These are phyloP conservation scores for Clonostachys sp. DNA, from an alignment of 2,329 filamentous ascomycete species.

Conservation along the genomic window DNA sequence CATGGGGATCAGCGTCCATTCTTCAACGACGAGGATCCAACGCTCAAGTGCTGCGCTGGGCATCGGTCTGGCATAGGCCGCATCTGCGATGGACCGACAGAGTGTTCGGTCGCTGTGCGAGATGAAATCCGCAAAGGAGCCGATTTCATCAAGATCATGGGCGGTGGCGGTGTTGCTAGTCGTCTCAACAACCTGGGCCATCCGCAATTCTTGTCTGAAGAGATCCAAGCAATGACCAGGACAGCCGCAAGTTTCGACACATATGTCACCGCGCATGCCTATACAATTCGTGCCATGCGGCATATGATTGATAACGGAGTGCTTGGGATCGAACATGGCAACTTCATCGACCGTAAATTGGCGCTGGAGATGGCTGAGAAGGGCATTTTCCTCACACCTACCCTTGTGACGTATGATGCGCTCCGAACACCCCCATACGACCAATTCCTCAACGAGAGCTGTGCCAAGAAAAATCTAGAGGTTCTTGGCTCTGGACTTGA, in stretches of 20 bases:
- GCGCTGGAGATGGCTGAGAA: too few relatives aligned
- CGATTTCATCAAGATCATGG: constrained; percentile 61
- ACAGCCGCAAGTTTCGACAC: constrained; percentile 42
- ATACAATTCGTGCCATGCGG: constrained; percentile 47
- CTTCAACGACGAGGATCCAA: constrained; percentile 20
- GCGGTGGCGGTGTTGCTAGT: constrained; percentile 46
- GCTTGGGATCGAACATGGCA: constrained; percentile 43
- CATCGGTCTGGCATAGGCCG: constrained; percentile 16
- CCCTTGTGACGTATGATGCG: too few relatives aligned
- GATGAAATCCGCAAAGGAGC: constrained; percentile 51
- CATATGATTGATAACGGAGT: constrained; percentile 49
- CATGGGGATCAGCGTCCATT: constrained; percentile 45
- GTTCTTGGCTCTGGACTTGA: too few relatives aligned
- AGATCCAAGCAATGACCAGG: constrained; percentile 48
- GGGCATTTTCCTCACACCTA: too few relatives aligned
- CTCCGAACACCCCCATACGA: too few relatives aligned
- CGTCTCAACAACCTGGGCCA: constrained; percentile 30
- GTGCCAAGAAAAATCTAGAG: too few relatives aligned
- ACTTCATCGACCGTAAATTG: constrained; percentile 37
- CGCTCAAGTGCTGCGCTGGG: constrained; percentile 32
- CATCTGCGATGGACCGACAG: constrained; percentile 47
- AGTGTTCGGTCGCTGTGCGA: constrained; percentile 44
- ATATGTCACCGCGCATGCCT: constrained; percentile 54
- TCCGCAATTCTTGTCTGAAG: constrained; percentile 50
- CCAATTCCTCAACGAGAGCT: too few relatives aligned